Percentiles rank a stretch among this genome's conserved stretches.
These are phyloP conservation scores for Zasmidium angulare DNA, from an alignment of 2,329 filamentous ascomycete species.

Conservation along the genomic window DNA sequence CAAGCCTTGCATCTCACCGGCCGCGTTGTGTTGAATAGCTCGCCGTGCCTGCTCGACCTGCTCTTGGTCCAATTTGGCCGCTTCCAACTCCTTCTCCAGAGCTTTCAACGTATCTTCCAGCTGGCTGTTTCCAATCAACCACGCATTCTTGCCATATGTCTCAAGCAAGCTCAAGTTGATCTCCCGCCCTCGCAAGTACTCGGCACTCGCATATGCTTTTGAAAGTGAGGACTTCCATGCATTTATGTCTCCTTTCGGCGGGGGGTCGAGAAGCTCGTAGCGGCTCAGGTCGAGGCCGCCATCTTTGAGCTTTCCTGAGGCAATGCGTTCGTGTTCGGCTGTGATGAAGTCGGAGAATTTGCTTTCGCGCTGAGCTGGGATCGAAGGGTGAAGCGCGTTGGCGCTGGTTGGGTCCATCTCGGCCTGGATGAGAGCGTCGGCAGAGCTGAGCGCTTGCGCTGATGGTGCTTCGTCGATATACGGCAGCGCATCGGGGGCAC, in stretches of 20 bases:
- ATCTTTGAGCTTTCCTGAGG: slow-evolving; percentile 47
- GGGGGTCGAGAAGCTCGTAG: slow-evolving; percentile 74
- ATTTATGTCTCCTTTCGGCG: slow-evolving; percentile 44
- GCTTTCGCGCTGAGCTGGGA: slow-evolving; percentile 54
- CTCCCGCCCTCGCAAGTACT: slow-evolving; percentile 57
- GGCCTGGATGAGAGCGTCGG: slow-evolving; percentile 66
- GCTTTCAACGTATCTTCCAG: slow-evolving; percentile 68
- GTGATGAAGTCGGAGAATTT: slow-evolving; percentile 66
- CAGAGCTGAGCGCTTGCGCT: slow-evolving; percentile 60
- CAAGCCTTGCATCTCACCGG: slow-evolving; percentile 69
- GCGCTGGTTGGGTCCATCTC: slow-evolving; percentile 58
- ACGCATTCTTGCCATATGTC: slow-evolving; percentile 81
- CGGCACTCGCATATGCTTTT: slow-evolving; percentile 58
- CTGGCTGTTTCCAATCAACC: slow-evolving; percentile 82
- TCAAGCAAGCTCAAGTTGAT: slow-evolving; percentile 73
- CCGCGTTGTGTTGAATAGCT: slow-evolving; percentile 67
- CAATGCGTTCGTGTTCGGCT: slow-evolving; percentile 68
- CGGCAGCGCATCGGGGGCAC: slow-evolving; percentile 76
- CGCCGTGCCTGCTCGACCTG: slow-evolving; percentile 69
- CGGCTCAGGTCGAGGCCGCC: slow-evolving; percentile 70
- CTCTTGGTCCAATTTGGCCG: slow-evolving; percentile 68
- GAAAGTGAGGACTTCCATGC: slow-evolving; percentile 54
- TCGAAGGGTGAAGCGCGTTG: slow-evolving; percentile 57
- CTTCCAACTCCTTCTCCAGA: slow-evolving; percentile 74
- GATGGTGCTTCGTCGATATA: slow-evolving; percentile 80